Base-by-base conservation (phyloP, 2,329 filamentous ascomycete genomes). In the Pyrenochaeta sp. region DNA sequence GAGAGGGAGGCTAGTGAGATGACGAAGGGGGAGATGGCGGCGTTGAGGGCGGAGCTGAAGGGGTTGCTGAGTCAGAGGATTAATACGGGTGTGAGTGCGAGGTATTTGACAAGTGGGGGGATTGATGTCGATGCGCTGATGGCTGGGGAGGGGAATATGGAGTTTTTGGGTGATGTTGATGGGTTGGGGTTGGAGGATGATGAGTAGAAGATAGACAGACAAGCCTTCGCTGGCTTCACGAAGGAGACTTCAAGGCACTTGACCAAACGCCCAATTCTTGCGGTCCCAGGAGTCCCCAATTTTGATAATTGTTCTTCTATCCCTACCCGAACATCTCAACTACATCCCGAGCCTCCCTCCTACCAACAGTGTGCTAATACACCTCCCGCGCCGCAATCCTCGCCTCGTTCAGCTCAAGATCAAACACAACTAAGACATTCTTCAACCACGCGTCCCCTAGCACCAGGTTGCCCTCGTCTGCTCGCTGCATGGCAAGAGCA, bases 81-180 rank as follows among this genome's bases (percentile, higher is more conserved):
- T 42, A 96, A 96, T 63, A 80, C 90, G 11, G 92, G 93, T 6
- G 89, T 96, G 18, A 96, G 89, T 63, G 90, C 92, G 74, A 82
- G 81, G 61, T 97, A 96, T 71, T 77, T 96, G 48, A 89, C 90
- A 0, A 82, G 84, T n/a, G 89, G 90, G 0, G 77, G 82, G n/a
- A 83, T 96, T n/a, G 88, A 96, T 73, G 78, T 96, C 5, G 86
- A 84, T 52, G 79, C 86, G 37, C 80, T 90, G 58, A 69, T 96
- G 63, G 78, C 83, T n/a, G 68, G 67, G 4, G 58, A 68, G 26
- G 79, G 81, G 23, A 83, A 84, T 50, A 82, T 86, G 1, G 82
- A 85, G 14, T 90, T 90, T 61, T 63, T 90, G 50, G 87, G 87
- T 0, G 65, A 67, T 14, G 74, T 82, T 7, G 74, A 77, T 35